Percentiles rank a stretch among this genome's conserved stretches.
These are phyloP conservation scores for Ophiostoma sp. DNA, from an alignment of 2,329 filamentous ascomycete genomes.

Conservation along the genomic window DNA sequence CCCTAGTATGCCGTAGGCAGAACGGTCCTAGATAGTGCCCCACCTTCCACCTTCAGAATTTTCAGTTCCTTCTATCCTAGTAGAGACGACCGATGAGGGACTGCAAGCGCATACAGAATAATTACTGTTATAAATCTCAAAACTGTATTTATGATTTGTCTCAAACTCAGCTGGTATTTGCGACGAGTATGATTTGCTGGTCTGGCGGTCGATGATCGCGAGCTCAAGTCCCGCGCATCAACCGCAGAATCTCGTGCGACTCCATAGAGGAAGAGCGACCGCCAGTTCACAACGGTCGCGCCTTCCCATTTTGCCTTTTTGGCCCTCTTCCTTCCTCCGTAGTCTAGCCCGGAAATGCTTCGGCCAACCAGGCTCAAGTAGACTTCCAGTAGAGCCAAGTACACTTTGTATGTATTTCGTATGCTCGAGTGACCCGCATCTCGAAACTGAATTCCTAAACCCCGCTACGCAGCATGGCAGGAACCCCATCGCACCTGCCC, in stretches of 20 bases:
- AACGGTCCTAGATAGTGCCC: slow-evolving; percentile 10
- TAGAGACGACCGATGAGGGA: neutral
- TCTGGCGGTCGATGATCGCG: neutral
- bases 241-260: neutral
- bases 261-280: neutral
- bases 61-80: slow-evolving; percentile 5
- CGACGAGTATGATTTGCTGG: neutral
- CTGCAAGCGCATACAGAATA: neutral
- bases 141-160: neutral
- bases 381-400: neutral
- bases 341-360: slow-evolving; percentile 4
- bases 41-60: slow-evolving; percentile 23
- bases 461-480: slow-evolving; percentile 12
- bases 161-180: no score
- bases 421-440: neutral
- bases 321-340: neutral
- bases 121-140: neutral
- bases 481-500: slow-evolving; percentile 11
- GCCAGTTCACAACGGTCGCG: neutral
- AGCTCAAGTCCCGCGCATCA: slow-evolving; percentile 1
- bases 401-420: neutral
- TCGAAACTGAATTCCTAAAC: neutral
- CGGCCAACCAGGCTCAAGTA: neutral
- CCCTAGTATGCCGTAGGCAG: neutral
- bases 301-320: neutral